A percentile compares a stretch with the other conserved stretches of the same genome.
Conservation (phyloP, 2,329 filamentous ascomycete genomes). For the Diaporthe batatas region DNA sequence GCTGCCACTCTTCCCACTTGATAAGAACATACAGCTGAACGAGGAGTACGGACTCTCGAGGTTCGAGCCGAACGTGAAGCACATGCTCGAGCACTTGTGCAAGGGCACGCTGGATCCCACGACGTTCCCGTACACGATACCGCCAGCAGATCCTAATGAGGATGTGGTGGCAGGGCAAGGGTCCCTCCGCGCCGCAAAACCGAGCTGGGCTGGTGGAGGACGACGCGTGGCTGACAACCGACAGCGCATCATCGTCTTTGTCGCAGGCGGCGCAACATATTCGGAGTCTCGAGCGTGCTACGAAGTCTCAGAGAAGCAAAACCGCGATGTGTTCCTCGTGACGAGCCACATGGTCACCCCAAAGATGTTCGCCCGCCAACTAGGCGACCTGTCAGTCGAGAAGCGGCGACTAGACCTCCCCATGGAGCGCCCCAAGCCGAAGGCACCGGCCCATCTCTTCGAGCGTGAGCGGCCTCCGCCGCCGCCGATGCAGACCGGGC, state of each 20-base stretch:
- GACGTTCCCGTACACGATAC: slow-evolving; percentile 80
- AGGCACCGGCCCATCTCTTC: slow-evolving; percentile 87
- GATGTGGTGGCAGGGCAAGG: slow-evolving; percentile 72
- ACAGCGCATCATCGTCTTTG: slow-evolving; percentile 92
- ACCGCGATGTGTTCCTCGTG: slow-evolving; percentile 87
- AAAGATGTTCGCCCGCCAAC: slow-evolving; percentile 82
- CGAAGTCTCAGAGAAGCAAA: slow-evolving; percentile 79
- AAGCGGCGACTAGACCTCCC: slow-evolving; percentile 84
- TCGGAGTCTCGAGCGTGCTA: slow-evolving; percentile 92
- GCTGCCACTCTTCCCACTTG: slow-evolving; percentile 79
- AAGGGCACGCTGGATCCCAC: slow-evolving; percentile 75
- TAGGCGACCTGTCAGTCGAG: slow-evolving; percentile 83
- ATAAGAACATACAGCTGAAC: slow-evolving; percentile 67
- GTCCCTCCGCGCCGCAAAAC: slow-evolving; percentile 90
- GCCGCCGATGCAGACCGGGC: slow-evolving; percentile 56
- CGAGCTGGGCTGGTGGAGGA: slow-evolving; percentile 89
- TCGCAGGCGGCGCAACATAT: slow-evolving; percentile 95
- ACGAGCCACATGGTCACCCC: slow-evolving; percentile 96
- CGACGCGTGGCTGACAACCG: slow-evolving; percentile 81
- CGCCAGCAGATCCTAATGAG: slow-evolving; percentile 73
- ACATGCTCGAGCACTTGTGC: slow-evolving; percentile 82
- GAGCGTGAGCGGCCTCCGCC: slow-evolving; percentile 75
- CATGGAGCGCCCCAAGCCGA: slow-evolving; percentile 81
- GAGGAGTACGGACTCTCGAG: slow-evolving; percentile 90
- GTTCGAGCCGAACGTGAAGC: slow-evolving; percentile 84